A percentile compares a stretch with the other conserved stretches of the same genome.
These are phyloP conservation scores for Amanita rubescens DNA, from an alignment of 768 basidiomycete genomes.

Conservation along the genomic window DNA sequence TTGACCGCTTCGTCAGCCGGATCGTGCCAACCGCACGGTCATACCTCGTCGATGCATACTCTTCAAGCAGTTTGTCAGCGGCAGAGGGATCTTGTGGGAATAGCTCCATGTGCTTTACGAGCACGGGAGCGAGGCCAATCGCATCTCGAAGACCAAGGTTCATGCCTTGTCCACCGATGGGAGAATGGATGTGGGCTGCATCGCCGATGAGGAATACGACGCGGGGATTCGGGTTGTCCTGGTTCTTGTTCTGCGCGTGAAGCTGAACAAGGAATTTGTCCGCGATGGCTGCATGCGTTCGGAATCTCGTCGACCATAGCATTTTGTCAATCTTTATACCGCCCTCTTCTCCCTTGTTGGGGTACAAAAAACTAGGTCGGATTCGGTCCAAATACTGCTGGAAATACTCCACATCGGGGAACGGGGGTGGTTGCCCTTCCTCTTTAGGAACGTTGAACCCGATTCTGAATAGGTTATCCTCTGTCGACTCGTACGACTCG, in stretches of 20 bases:
- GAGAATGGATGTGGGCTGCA: slow-evolving; percentile 48
- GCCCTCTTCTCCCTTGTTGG: slow-evolving; percentile 21
- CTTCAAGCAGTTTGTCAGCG: slow-evolving; percentile 25
- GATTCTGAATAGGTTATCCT: slow-evolving; percentile 30
- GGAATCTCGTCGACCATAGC: slow-evolving; percentile 41
- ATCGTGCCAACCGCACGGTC: slow-evolving; percentile 36
- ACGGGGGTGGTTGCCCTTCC: slow-evolving; percentile 27
- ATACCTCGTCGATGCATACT: slow-evolving; percentile 29
- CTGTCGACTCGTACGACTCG: slow-evolving; percentile 6
- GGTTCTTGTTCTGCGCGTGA: neutral
- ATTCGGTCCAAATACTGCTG: slow-evolving; percentile 38
- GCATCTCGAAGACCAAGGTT: slow-evolving; percentile 53
- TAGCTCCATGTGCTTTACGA: slow-evolving; percentile 26
- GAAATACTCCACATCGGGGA: slow-evolving; percentile 33
- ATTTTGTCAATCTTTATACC: slow-evolving; percentile 28
- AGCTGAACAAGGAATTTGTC: slow-evolving; percentile 28
- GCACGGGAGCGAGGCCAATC: slow-evolving; percentile 34
- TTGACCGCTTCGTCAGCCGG: slow-evolving; percentile 26
- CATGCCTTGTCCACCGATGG: slow-evolving; percentile 51
- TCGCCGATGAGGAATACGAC: slow-evolving; percentile 16
- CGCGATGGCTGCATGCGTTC: slow-evolving; percentile 37
- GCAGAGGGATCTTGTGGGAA: slow-evolving; percentile 10
- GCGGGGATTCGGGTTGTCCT: neutral
- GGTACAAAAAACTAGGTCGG: slow-evolving; percentile 17
- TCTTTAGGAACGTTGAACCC: slow-evolving; percentile 29